phyloP scores from a whole-genome alignment of 106 monocot species.

The Platanthera zijinensis region DNA sequence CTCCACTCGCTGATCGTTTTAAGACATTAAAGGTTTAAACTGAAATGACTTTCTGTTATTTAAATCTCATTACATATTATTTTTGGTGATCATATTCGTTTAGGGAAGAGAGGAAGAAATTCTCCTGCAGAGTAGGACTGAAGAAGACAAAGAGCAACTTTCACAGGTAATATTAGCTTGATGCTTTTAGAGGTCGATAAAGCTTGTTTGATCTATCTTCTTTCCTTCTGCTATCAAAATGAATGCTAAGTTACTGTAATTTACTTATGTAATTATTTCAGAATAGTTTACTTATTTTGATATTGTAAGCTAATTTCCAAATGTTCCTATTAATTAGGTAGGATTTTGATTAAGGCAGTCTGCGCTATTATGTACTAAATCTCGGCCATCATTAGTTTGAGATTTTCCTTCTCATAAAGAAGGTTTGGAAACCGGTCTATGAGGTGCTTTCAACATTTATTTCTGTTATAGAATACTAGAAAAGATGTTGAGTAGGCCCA shows the following conservation, averaged over 20 bases:
- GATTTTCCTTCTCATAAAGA: too few species aligned
- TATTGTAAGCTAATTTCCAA: background rate
- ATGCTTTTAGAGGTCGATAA: background rate
- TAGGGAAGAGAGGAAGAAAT: conserved; percentile 63
- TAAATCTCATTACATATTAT: background rate
- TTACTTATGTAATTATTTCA: background rate
- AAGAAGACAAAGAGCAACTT: conserved; percentile 58
- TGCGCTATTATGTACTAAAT: background rate
- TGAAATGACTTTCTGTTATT: background rate
- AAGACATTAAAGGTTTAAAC: conserved; percentile 59
- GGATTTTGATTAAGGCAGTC: background rate
- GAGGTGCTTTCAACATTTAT: too few species aligned
- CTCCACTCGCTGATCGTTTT: conserved; percentile 87
- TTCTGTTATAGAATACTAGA: too few species aligned
- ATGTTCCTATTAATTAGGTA: background rate
- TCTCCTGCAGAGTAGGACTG: conserved; percentile 47
- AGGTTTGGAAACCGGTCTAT: too few species aligned
- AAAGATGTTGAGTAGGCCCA: too few species aligned
- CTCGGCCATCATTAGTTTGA: background rate
- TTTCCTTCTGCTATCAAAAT: conserved; percentile 1
- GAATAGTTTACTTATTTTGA: background rate
- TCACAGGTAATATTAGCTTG: conserved; percentile 49
- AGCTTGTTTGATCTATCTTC: background rate
- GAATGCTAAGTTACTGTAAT: background rate
- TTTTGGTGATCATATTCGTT: conserved; percentile 6